Percentiles rank a stretch among this genome's conserved stretches.
Evolutionary conservation across 352 stramenopile species (phyloP).

Genomic region (Phytophthora constricta): DNA sequence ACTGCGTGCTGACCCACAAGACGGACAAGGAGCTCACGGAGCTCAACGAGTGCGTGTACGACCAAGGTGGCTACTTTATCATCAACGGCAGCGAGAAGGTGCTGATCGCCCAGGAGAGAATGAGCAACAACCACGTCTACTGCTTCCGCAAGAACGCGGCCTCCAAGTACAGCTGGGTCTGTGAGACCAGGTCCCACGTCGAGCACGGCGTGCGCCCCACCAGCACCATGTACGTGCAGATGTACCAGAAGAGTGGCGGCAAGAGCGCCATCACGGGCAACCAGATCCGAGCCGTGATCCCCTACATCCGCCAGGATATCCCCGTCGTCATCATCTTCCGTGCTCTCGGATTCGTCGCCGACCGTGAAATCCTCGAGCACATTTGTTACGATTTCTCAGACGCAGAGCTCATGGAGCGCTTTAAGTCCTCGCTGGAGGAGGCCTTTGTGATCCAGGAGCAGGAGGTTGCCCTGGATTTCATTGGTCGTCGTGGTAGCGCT

Average conservation of each 20-base stretch:
- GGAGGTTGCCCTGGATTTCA: slow-evolving; percentile 98
- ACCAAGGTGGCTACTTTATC: slow-evolving; percentile 99
- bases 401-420: slow-evolving; percentile 98
- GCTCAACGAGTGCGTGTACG: slow-evolving; percentile 99
- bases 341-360: slow-evolving; percentile 95
- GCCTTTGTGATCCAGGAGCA: slow-evolving; percentile 99
- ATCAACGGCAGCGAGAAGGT: slow-evolving; percentile 98
- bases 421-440: slow-evolving; percentile 98
- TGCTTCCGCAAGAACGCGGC: slow-evolving; percentile 99
- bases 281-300: slow-evolving; percentile 97
- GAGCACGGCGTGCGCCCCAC: slow-evolving; percentile 95
- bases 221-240: slow-evolving; percentile 98
- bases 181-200: slow-evolving; percentile 97
- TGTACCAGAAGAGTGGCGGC: slow-evolving; percentile 96
- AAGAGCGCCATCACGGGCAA: slow-evolving; percentile 97
- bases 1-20: slow-evolving; percentile 95
- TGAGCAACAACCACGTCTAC: slow-evolving; percentile 99
- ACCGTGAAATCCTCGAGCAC: slow-evolving; percentile 99
- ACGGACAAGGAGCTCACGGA: slow-evolving; percentile 94
- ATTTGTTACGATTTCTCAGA: slow-evolving; percentile 99
- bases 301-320: slow-evolving; percentile 99
- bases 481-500: slow-evolving; percentile 95
- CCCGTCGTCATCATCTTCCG: slow-evolving; percentile 99
- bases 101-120: slow-evolving; percentile 99
- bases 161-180: slow-evolving; percentile 97